A percentile compares a stretch with the other conserved stretches of the same genome.
Evolutionary conservation across 352 stramenopile species (phyloP).

Genomic region (Albugo candida): DNA sequence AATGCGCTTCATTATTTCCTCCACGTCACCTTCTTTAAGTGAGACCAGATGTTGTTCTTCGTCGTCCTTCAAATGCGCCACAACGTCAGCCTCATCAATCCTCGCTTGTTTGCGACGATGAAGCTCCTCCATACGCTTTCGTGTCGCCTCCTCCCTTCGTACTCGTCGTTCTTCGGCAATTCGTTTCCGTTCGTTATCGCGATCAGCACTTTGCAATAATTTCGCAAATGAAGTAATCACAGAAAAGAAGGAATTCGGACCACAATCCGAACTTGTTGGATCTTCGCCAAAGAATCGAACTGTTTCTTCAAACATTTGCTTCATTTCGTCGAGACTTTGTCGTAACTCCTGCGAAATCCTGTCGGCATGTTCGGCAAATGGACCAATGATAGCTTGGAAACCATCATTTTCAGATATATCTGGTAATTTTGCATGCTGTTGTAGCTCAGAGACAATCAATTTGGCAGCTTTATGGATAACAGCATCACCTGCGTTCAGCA

Average conservation of each 20-base stretch:
- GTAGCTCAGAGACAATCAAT: constrained; percentile 49
- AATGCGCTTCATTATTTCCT: constrained; percentile 73
- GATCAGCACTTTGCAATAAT: constrained; percentile 53
- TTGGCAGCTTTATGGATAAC: constrained; percentile 51
- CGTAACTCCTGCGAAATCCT: constrained; percentile 35
- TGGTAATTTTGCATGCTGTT: constrained; percentile 33
- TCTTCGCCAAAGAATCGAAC: constrained; percentile 48
- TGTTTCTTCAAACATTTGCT: constrained; percentile 41
- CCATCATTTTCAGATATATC: constrained; percentile 18
- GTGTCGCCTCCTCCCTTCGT: constrained; percentile 54
- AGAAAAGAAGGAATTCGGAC: constrained; percentile 62
- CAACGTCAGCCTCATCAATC: neutral
- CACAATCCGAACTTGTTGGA: constrained; percentile 25
- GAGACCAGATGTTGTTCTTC: constrained; percentile 40
- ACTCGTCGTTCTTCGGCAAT: constrained; percentile 59
- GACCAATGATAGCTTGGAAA: constrained; percentile 55
- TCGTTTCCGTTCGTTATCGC: constrained; percentile 69
- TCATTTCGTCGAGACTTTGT: constrained; percentile 32
- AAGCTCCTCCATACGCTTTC: constrained; percentile 59
- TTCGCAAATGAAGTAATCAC: constrained; percentile 77
- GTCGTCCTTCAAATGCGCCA: neutral
- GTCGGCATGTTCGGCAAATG: constrained; percentile 48
- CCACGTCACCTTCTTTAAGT: constrained; percentile 59
- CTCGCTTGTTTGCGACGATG: constrained; percentile 35
- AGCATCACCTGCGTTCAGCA: constrained; percentile 53